A percentile compares a stretch with the other conserved stretches of the same genome.
phyloP scores from a whole-genome alignment of 192 early-diverging fungal species.

The Dissophora ornata region DNA sequence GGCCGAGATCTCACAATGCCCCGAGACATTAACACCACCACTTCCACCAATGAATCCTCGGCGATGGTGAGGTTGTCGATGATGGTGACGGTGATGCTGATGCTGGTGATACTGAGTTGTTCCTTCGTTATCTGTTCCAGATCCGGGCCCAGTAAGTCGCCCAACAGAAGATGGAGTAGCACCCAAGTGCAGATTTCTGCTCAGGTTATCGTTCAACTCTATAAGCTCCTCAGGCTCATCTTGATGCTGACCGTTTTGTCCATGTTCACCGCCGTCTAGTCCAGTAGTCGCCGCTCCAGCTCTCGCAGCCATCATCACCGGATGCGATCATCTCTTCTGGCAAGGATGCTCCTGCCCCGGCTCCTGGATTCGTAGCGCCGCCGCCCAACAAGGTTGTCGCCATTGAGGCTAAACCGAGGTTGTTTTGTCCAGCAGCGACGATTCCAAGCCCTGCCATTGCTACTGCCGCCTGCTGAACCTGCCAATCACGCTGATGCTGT shows the following conservation, averaged over 20 bases:
- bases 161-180: neutral
- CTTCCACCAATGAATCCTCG: neutral
- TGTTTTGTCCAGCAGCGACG: neutral
- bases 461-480: neutral
- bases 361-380: too few relatives aligned
- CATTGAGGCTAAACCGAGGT: too few relatives aligned
- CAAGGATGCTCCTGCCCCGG: neutral
- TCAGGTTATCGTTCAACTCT: slow-evolving; percentile 6
- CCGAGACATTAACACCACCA: neutral
- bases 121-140: neutral
- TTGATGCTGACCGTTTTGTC: neutral
- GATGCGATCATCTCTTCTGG: slow-evolving; percentile 35
- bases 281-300: slow-evolving; percentile 17
- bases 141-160: neutral
- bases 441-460: neutral
- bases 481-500: slow-evolving; percentile 17
- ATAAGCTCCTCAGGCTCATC: neutral
- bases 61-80: slow-evolving; percentile 1
- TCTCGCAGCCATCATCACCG: slow-evolving; percentile 21
- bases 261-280: neutral
- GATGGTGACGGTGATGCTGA: neutral
- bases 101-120: neutral
- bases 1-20: slow-evolving; percentile 35
- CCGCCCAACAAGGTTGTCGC: too few relatives aligned
- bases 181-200: neutral